Evolutionary conservation across 78 protist species (phyloP), one percentile per base, ranked within the genome.

Genomic region (Tieghemostelium lacteum): DNA sequence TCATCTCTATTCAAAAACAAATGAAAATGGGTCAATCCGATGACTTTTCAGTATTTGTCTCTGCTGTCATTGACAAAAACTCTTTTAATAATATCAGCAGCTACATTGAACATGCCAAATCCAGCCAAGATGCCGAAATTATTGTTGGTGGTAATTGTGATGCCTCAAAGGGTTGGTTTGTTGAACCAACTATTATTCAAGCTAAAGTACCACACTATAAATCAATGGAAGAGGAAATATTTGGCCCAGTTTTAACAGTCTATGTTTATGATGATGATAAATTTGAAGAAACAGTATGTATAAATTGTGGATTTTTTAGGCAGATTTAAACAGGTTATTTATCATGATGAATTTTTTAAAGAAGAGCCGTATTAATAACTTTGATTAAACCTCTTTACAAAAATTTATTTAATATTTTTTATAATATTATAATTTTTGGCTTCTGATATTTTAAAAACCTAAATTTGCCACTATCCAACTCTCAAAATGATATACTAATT

Each of bases 221-320:
- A 64, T 49, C 93, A 33, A 93, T 98, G 96, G 61, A 36, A 39
- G 97, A 97, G 62, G 99, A 98, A 67, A 88, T 98, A 76, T 98
- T 98, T 62, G 99, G 98, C 24, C 99, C 99, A 64, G 96, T 98
- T 34, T 66, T 97, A 31, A 96, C 98, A 2, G 85, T 94, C 22
- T 96, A 85, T 69, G 95, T 95, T 42, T 98, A 96, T 91, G 87
- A 77, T 33, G 96, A 83, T 64, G 63, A 58, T 28, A 55, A 80
- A 42, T 88, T n/a, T 26, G 91, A 67, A 54, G 95, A 71, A 50
- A 62, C 91, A 19, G 95, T 76, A 75, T 22, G 94, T 74, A 58
- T n/a, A n/a, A n/a, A 7, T 40, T 3, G 29, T 67, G 24, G 12
- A 49, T 50, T 63, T 49, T 1, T 63, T 69, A 29, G 19, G 50